A percentile compares a stretch with the other conserved stretches of the same genome.
Conservation (phyloP, 306 rosid genomes). For the Clitoria ternatea region DNA sequence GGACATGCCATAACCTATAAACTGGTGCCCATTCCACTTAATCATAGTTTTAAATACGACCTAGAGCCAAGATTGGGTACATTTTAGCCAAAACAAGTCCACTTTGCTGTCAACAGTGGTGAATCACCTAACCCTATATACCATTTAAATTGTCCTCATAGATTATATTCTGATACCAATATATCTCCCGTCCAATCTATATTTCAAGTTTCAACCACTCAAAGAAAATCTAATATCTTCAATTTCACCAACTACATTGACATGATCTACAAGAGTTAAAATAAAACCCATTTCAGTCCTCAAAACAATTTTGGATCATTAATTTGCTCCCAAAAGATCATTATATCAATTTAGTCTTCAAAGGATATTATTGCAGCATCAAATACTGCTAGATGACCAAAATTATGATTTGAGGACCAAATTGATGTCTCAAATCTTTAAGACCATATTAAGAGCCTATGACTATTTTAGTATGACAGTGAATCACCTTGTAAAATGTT, state of each 20-base stretch:
- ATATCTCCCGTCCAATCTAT: neutral
- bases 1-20: conserved; percentile 7
- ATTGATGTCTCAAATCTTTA: no score
- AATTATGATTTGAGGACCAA: neutral
- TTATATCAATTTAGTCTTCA: neutral
- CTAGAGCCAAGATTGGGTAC: neutral
- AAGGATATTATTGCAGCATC: neutral
- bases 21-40: neutral
- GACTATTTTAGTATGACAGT: neutral
- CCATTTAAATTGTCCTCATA: conserved; percentile 18
- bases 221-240: neutral
- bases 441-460: neutral
- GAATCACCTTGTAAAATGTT: conserved; percentile 86
- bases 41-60: conserved; percentile 13
- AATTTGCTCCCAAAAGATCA: neutral
- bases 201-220: neutral
- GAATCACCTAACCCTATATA: conserved; percentile 19
- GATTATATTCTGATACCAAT: neutral
- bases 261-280: neutral
- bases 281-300: conserved; percentile 4
- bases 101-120: conserved; percentile 12
- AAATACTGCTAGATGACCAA: neutral
- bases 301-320: neutral
- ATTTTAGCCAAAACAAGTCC: conserved; percentile 12
- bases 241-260: conserved; percentile 1